These are phyloP conservation scores for Citeromyces siamensis DNA, from an alignment of 1,139 yeast genomes.

Conservation along the genomic window DNA sequence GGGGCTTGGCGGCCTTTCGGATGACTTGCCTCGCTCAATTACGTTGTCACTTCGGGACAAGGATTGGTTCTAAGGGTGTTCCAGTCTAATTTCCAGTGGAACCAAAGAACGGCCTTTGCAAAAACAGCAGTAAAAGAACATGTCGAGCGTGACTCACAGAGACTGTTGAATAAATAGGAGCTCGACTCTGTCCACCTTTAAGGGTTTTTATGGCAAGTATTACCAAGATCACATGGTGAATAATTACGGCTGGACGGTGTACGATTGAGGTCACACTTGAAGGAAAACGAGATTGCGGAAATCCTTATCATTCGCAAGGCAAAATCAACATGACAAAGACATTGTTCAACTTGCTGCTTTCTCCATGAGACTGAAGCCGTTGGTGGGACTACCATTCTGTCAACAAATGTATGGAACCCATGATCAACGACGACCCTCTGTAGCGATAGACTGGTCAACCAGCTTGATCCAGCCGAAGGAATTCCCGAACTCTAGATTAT, in stretches of 20 bases:
- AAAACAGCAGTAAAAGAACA: no score
- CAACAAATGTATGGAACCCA: conserved; percentile 74
- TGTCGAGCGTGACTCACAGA: no score
- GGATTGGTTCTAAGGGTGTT: no score
- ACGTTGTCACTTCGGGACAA: no score
- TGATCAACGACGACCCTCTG: conserved; percentile 31
- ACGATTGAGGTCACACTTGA: conserved; percentile 67
- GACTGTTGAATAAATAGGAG: no score
- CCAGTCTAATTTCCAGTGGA: no score
- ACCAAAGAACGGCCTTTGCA: no score
- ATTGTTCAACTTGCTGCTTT: conserved; percentile 69
- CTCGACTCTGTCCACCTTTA: no score
- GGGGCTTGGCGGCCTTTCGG: no score
- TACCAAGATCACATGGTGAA: conserved; percentile 66
- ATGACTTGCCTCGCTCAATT: no score
- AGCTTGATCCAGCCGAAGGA: conserved; percentile 23
- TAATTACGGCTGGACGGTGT: conserved; percentile 60
- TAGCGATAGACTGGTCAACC: conserved; percentile 16
- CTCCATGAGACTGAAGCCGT: conserved; percentile 86
- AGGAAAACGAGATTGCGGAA: conserved; percentile 72
- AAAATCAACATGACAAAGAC: conserved; percentile 71
- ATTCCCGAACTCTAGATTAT: conserved; percentile 20
- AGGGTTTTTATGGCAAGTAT: no score
- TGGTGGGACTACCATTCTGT: conserved; percentile 85
- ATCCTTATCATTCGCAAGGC: conserved; percentile 61